phyloP scores from a whole-genome alignment of 2,329 filamentous ascomycete species.

The Rhinocladiella mackenziei region DNA sequence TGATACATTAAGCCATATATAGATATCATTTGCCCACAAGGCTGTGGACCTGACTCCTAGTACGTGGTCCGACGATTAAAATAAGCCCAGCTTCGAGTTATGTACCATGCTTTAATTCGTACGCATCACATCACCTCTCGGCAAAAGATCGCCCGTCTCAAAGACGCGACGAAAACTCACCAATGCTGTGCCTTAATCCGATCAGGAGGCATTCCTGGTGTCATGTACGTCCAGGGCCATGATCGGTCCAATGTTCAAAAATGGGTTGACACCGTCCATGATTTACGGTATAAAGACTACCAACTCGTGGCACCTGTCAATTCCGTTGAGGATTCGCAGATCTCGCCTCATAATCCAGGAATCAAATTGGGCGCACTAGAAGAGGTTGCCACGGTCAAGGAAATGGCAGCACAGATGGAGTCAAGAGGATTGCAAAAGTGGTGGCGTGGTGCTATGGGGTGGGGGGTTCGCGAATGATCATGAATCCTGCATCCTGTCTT shows the following conservation, averaged over 20 bases:
- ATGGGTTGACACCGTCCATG: constrained; percentile 63
- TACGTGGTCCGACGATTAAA: no score
- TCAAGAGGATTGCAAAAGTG: constrained; percentile 55
- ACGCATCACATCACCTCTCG: constrained; percentile 79
- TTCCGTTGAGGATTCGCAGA: constrained; percentile 28
- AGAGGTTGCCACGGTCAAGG: constrained; percentile 61
- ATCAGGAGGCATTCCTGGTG: constrained; percentile 65
- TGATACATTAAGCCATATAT: no score
- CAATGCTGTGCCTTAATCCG: constrained; percentile 63
- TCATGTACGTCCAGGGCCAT: constrained; percentile 70
- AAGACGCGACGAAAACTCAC: constrained; percentile 58
- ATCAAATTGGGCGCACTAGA: constrained; percentile 38
- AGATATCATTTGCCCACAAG: no score
- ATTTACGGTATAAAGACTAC: constrained; percentile 68
- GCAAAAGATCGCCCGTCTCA: constrained; percentile 65
- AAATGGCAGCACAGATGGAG: constrained; percentile 62
- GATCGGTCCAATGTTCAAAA: constrained; percentile 52
- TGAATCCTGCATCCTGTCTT: no score
- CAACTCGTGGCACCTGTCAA: constrained; percentile 57
- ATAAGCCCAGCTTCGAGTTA: constrained; percentile 21
- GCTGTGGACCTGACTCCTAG: no score
- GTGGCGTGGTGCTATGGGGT: constrained; percentile 67
- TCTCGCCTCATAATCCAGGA: neutral
- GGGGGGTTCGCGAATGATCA: constrained; percentile 29
- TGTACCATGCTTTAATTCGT: constrained; percentile 62